Evolutionary conservation across 805 yeast genomes (phyloP), one percentile per base, ranked within the genome.

Genomic region (Saturnispora silvae): DNA sequence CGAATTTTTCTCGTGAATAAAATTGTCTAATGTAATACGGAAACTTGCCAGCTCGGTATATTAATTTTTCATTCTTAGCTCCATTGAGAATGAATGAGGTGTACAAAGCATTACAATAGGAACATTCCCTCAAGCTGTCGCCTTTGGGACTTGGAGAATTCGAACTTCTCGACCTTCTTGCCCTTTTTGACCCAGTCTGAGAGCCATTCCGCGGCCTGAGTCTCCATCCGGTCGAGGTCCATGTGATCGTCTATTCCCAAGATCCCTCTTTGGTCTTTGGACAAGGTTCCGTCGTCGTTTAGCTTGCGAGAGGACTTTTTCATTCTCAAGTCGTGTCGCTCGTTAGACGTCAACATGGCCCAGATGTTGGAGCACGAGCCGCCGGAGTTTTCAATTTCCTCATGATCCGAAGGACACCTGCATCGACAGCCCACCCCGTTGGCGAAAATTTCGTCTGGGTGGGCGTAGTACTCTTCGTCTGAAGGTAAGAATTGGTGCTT

Each of bases 351-450:
- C 20, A 55, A 38, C 32, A 41, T 38, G 19, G 66, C 60, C 78
- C 80, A 80, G 16, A 59, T 57, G 11, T 60, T 54, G 31, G 74
- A 59, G 54, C 84, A 78, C 24, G 69, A 62, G 6, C 68, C 61
- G 2, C 63, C 60, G 3, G 68, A 50, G 47, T 77, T 70, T 53
- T 78, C 89, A 34, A 75, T 63, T 41, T 77, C 87, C 20, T 46
- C 41, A 35, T 54, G 63, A n/a, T 51, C 50, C 2, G 42, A 26
- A 4, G 83, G 94, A 59, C 97, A 87, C 44, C 70, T 66, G 57
- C 97, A 87, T 28, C 95, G 63, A 55, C 97, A 87, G 1, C 96
- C 96, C 3, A 37, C 20, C 2, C 40, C 35, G 3, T 57, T 54
- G n/a, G 23, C 34, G 19, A 31, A 22, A 18, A 25, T 26, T 10